A percentile compares a stretch with the other conserved stretches of the same genome.
Conservation (phyloP, 257 asterid species). For the Linaria vulgaris region DNA sequence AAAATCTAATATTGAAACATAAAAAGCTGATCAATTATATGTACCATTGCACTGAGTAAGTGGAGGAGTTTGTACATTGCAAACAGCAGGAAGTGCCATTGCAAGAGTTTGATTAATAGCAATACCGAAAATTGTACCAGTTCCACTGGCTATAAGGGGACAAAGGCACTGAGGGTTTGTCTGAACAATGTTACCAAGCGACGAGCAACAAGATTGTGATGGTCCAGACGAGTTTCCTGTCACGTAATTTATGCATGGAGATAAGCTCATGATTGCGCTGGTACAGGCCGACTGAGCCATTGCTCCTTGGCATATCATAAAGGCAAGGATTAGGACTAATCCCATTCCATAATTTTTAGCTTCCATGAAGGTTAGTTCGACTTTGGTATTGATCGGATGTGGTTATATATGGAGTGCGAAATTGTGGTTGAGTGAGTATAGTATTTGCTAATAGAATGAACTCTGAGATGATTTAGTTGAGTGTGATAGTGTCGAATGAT, state of each 20-base stretch:
- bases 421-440: too few species aligned
- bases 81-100: conserved; percentile 42
- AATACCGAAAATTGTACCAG: conserved; percentile 13
- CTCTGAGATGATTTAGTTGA: conserved; percentile 6
- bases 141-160: conserved; percentile 8
- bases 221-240: conserved; percentile 51
- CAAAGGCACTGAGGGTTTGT: conserved; percentile 30
- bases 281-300: conserved; percentile 48
- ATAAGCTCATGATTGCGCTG: conserved; percentile 36
- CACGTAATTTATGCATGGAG: conserved; percentile 49
- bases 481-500: conserved; percentile 1
- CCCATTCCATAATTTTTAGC: conserved; percentile 13
- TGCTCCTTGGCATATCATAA: conserved; percentile 26
- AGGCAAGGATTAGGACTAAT: conserved; percentile 22
- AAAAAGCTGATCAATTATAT: neutral
- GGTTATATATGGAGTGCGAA: neutral
- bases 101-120: conserved; percentile 55
- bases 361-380: conserved; percentile 15
- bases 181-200: conserved; percentile 38
- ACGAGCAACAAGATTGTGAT: conserved; percentile 47
- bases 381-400: neutral
- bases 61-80: conserved; percentile 49
- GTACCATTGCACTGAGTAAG: conserved; percentile 44
- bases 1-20: neutral
- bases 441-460: too few species aligned